Evolutionary conservation across 805 yeast genomes (phyloP).

Genomic region (Saccharomycopsis capsularis): DNA sequence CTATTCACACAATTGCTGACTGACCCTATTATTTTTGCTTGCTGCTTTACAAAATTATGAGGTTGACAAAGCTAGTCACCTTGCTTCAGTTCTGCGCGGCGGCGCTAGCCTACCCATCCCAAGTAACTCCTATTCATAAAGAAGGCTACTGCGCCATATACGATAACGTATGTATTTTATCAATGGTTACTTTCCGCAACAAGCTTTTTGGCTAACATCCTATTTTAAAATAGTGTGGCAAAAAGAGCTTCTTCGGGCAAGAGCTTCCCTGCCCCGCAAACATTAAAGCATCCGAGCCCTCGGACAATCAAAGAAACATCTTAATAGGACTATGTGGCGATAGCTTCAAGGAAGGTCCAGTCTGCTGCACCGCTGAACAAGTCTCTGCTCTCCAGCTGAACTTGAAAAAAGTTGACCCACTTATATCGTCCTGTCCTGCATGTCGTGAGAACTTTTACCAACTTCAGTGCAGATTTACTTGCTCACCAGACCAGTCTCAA

Average conservation of each 20-base stretch:
- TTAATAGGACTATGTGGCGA: constrained; percentile 66
- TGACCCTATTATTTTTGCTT: no score
- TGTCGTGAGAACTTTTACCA: constrained; percentile 79
- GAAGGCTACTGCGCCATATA: constrained; percentile 49
- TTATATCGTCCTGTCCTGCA: constrained; percentile 90
- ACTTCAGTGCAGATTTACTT: constrained; percentile 81
- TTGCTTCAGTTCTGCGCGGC: no score
- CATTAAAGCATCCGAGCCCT: constrained; percentile 35
- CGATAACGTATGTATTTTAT: constrained; percentile 30
- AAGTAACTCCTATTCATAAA: constrained; percentile 26
- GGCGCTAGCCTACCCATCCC: no score
- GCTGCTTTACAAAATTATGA: no score
- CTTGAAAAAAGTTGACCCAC: constrained; percentile 66
- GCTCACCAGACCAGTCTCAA: constrained; percentile 74
- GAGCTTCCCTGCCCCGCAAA: constrained; percentile 72
- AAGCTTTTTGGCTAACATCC: neutral
- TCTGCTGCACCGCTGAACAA: constrained; percentile 72
- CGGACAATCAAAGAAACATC: constrained; percentile 32
- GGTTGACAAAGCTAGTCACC: no score
- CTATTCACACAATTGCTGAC: no score
- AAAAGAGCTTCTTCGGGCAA: constrained; percentile 68
- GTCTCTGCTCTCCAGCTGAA: constrained; percentile 47
- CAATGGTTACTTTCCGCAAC: neutral
- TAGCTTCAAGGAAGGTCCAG: constrained; percentile 43
- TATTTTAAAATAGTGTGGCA: constrained; percentile 66